A percentile compares a stretch with the other conserved stretches of the same genome.
phyloP scores from a whole-genome alignment of 192 early-diverging fungal species.

The Coemansia sp. region DNA sequence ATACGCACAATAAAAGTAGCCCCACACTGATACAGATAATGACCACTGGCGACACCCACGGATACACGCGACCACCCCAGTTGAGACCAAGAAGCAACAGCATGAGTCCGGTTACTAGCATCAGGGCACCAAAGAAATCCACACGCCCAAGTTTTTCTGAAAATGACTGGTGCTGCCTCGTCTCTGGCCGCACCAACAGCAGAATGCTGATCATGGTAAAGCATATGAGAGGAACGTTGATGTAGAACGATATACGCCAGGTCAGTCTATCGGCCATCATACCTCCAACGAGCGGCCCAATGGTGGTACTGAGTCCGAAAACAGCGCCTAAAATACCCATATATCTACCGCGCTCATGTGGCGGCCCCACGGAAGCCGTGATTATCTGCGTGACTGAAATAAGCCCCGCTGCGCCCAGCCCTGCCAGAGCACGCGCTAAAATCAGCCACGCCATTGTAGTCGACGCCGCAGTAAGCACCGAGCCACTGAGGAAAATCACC shows the following conservation, averaged over 20 bases:
- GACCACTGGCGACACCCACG: conserved; percentile 61
- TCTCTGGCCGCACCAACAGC: conserved; percentile 46
- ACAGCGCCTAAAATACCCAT: conserved; percentile 69
- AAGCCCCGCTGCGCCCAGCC: conserved; percentile 58
- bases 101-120: conserved; percentile 58
- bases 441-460: conserved; percentile 52
- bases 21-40: conserved; percentile 59
- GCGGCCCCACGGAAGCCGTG: conserved; percentile 56
- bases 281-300: conserved; percentile 79
- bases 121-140: conserved; percentile 60
- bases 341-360: conserved; percentile 66
- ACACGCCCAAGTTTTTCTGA: conserved; percentile 42
- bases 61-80: conserved; percentile 66
- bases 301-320: conserved; percentile 66
- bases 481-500: conserved; percentile 56
- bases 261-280: conserved; percentile 62
- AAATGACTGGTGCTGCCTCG: conserved; percentile 11
- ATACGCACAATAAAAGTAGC: conserved; percentile 51
- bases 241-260: conserved; percentile 78
- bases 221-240: conserved; percentile 76
- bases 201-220: conserved; percentile 50
- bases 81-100: conserved; percentile 68
- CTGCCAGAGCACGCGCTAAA: conserved; percentile 46
- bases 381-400: conserved; percentile 59
- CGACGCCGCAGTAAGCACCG: conserved; percentile 54